Conservation (phyloP, 2,329 filamentous ascomycete genomes). For the Fusarium papillatum region DNA sequence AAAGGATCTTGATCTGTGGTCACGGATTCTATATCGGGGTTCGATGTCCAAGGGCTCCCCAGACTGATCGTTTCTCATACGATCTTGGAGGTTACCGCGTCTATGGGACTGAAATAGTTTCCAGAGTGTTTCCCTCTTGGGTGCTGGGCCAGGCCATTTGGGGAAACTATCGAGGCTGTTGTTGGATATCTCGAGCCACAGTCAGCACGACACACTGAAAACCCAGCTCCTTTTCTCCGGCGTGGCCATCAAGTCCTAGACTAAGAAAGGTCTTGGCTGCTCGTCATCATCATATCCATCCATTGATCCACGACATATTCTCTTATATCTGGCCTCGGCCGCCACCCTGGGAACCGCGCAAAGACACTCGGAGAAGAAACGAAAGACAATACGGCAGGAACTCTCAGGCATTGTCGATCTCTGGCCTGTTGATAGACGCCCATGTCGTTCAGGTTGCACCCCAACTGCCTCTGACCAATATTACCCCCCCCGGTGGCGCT, state of each 20-base stretch:
- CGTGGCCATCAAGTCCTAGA: slow-evolving; percentile 18
- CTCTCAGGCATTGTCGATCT: slow-evolving; percentile 31
- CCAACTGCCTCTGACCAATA: slow-evolving; percentile 37
- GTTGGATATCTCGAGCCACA: slow-evolving; percentile 2
- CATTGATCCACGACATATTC: not conserved
- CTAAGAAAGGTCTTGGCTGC: slow-evolving; percentile 32
- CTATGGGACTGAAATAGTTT: slow-evolving; percentile 7
- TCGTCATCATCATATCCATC: slow-evolving; percentile 11
- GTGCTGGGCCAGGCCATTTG: not conserved
- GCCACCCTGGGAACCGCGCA: slow-evolving; percentile 11
- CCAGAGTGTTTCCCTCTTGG: not conserved
- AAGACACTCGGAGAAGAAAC: slow-evolving; percentile 19
- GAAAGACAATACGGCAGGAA: slow-evolving; percentile 8
- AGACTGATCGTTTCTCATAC: not conserved
- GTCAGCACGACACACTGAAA: slow-evolving; percentile 4
- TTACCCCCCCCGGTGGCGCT: slow-evolving; percentile 41
- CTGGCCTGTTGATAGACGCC: slow-evolving; percentile 37
- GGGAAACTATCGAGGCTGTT: slow-evolving; percentile 1
- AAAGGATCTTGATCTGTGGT: not conserved
- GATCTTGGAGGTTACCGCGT: not conserved
- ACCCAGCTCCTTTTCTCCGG: slow-evolving; percentile 20
- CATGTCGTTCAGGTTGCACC: slow-evolving; percentile 29
- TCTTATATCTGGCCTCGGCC: slow-evolving; percentile 22
- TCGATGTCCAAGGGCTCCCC: not conserved
- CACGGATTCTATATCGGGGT: slow-evolving; percentile 11